A percentile compares a stretch with the other conserved stretches of the same genome.
phyloP scores from a whole-genome alignment of 768 basidiomycete genomes.

The Paxillus ammoniavirescens region DNA sequence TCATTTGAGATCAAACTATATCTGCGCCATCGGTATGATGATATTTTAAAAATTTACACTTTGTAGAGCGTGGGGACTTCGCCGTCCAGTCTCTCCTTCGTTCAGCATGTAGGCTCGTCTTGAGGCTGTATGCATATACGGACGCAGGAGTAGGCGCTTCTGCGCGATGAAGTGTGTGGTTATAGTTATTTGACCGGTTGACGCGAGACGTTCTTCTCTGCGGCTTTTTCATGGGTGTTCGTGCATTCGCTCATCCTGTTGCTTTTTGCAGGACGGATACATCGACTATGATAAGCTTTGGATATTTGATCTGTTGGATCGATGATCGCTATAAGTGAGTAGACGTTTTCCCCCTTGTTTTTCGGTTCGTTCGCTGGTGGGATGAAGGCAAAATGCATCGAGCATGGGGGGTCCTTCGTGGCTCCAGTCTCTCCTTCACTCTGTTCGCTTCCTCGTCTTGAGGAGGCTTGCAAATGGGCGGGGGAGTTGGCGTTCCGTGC shows the following conservation, averaged over 20 bases:
- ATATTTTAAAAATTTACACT: slow-evolving; percentile 26
- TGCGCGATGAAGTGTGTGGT: slow-evolving; percentile 32
- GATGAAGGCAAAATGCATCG: slow-evolving; percentile 26
- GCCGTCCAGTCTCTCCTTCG: slow-evolving; percentile 34
- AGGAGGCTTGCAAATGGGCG: slow-evolving; percentile 22
- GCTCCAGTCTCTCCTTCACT: slow-evolving; percentile 24
- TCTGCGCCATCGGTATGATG: slow-evolving; percentile 21
- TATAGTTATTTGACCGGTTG: slow-evolving; percentile 36
- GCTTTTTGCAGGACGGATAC: slow-evolving; percentile 2
- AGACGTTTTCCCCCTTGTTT: background rate
- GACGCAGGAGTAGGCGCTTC: slow-evolving; percentile 35
- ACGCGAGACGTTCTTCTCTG: background rate
- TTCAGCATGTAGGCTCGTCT: slow-evolving; percentile 34
- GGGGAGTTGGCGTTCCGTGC: slow-evolving; percentile 23
- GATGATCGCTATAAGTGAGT: slow-evolving; percentile 6
- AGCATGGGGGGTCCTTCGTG: slow-evolving; percentile 21
- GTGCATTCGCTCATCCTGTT: slow-evolving; percentile 8
- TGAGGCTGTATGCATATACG: slow-evolving; percentile 35
- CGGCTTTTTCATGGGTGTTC: too few relatives aligned
- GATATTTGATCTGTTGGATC: background rate
- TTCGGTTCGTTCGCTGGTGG: slow-evolving; percentile 15
- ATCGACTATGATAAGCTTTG: background rate
- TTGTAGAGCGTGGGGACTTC: slow-evolving; percentile 30
- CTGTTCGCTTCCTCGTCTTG: slow-evolving; percentile 27
- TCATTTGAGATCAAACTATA: background rate